These are phyloP conservation scores for Daucus carota DNA, from an alignment of 129 eudicot species.

Conservation along the genomic window DNA sequence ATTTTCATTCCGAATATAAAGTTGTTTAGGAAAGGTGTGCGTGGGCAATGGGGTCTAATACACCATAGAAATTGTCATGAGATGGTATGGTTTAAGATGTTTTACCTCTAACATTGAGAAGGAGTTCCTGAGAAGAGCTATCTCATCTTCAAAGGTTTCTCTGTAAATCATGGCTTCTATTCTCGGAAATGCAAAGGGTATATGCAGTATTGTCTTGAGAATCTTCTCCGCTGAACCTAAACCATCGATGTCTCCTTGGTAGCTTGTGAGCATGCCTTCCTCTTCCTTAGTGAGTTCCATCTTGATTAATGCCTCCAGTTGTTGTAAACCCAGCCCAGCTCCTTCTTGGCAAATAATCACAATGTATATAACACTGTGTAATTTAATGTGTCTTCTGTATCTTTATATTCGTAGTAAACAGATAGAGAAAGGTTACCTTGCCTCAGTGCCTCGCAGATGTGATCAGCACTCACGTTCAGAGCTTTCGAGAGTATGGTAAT, in stretches of 20 bases:
- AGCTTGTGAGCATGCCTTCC: slow-evolving; percentile 51
- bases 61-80: neutral
- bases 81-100: neutral
- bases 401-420: neutral
- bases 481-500: slow-evolving; percentile 89
- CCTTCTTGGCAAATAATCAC: slow-evolving; percentile 30
- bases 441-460: slow-evolving; percentile 57
- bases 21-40: too few species aligned
- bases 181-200: slow-evolving; percentile 69
- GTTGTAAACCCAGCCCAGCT: slow-evolving; percentile 67
- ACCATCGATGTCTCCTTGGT: slow-evolving; percentile 52
- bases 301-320: slow-evolving; percentile 74
- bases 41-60: too few species aligned
- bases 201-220: slow-evolving; percentile 50
- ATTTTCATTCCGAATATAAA: too few species aligned
- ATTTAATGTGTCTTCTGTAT: neutral
- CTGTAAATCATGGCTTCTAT: slow-evolving; percentile 77
- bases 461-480: slow-evolving; percentile 65
- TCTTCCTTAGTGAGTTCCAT: slow-evolving; percentile 92
- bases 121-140: slow-evolving; percentile 67
- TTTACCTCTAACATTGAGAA: slow-evolving; percentile 85
- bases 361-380: neutral
- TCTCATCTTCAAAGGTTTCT: slow-evolving; percentile 86
- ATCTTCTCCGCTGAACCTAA: slow-evolving; percentile 81
- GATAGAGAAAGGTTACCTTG: slow-evolving; percentile 39